phyloP scores from a whole-genome alignment of 495 filamentous ascomycete genomes.

The Aspergillus egyptiacus region DNA sequence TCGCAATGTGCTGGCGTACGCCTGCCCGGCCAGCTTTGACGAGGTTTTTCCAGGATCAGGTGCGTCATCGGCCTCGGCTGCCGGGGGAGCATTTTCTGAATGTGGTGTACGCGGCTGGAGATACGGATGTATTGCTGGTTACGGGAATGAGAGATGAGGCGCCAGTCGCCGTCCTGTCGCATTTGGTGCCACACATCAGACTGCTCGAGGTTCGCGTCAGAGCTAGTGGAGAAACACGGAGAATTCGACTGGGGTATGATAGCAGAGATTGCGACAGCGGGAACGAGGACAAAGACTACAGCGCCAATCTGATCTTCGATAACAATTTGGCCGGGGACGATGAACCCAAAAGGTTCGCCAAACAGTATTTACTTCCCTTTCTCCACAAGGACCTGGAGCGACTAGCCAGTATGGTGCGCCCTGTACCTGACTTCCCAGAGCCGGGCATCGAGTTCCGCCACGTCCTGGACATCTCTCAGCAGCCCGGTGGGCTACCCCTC shows the following conservation, averaged over 20 bases:
- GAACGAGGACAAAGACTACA: slow-evolving; percentile 25
- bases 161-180: slow-evolving; percentile 49
- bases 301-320: slow-evolving; percentile 46
- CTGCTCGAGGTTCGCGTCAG: slow-evolving; percentile 50
- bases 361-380: slow-evolving; percentile 44
- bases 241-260: no score
- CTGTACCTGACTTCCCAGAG: slow-evolving; percentile 47
- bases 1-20: slow-evolving; percentile 46
- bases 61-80: slow-evolving; percentile 40
- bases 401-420: slow-evolving; percentile 48
- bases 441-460: slow-evolving; percentile 51
- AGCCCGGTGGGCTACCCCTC: slow-evolving; percentile 46
- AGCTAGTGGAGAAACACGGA: slow-evolving; percentile 41
- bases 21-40: slow-evolving; percentile 52
- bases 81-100: slow-evolving; percentile 31
- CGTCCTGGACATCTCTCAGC: slow-evolving; percentile 53
- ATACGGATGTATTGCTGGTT: slow-evolving; percentile 54
- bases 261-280: slow-evolving; percentile 24
- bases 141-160: slow-evolving; percentile 63
- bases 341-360: slow-evolving; percentile 37
- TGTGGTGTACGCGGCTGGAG: slow-evolving; percentile 37
- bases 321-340: slow-evolving; percentile 42
- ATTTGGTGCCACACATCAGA: slow-evolving; percentile 51
- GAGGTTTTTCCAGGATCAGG: slow-evolving; percentile 47
- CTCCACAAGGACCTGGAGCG: slow-evolving; percentile 44